Evolutionary conservation across 306 rosid genomes (phyloP).

Genomic region (Mimosa pudica): DNA sequence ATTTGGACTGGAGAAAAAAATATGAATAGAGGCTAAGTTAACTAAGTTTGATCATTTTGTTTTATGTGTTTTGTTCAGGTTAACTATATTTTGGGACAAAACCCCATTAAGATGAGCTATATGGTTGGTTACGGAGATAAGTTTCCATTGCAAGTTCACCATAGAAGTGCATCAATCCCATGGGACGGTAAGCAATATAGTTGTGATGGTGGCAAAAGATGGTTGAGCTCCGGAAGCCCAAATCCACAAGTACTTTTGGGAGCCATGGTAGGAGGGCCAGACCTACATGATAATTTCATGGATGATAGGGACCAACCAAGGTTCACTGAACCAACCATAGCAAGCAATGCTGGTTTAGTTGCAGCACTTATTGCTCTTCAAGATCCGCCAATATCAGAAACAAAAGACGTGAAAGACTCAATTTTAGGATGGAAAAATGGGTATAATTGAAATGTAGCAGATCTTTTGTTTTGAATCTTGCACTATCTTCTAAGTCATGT

Average conservation of each 20-base stretch:
- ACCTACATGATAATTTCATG: constrained; percentile 49
- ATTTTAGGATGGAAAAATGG: constrained; percentile 59
- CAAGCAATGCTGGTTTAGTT: constrained; percentile 85
- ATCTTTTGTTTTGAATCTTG: constrained; percentile 12
- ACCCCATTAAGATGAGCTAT: constrained; percentile 80
- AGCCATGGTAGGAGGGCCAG: constrained; percentile 89
- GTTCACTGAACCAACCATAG: constrained; percentile 75
- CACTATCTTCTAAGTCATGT: constrained; percentile 2
- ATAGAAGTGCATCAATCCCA: constrained; percentile 78
- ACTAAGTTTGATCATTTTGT: constrained; percentile 1
- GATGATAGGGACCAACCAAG: constrained; percentile 62
- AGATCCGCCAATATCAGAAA: constrained; percentile 48
- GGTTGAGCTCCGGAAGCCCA: constrained; percentile 54
- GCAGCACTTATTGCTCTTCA: constrained; percentile 82
- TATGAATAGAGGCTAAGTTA: neutral
- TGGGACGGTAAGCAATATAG: constrained; percentile 51
- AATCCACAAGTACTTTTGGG: constrained; percentile 73
- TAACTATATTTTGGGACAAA: constrained; percentile 76
- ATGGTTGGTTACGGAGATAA: constrained; percentile 68
- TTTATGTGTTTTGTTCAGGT: constrained; percentile 41
- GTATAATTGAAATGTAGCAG: constrained; percentile 38
- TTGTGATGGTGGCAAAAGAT: constrained; percentile 58
- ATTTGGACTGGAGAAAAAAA: neutral
- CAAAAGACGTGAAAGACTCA: constrained; percentile 36
- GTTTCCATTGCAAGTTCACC: constrained; percentile 75